Conservation (phyloP, 495 filamentous ascomycete genomes). For the Penicillium roqueforti region DNA sequence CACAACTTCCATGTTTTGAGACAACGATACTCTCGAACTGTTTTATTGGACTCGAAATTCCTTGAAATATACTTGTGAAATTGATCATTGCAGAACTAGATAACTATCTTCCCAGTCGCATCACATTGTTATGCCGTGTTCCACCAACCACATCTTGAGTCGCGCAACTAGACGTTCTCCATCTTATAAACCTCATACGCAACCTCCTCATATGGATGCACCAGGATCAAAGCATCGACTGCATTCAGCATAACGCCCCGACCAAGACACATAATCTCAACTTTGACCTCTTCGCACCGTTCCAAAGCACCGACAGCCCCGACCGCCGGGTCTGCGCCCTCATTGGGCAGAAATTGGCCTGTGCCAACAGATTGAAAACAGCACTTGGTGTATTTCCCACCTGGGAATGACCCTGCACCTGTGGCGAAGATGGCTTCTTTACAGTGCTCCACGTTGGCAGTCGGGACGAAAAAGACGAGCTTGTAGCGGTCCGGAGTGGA, state of each 20-base stretch:
- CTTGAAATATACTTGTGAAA: neutral
- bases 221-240: constrained; percentile 45
- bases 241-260: constrained; percentile 43
- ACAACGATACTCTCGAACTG: neutral
- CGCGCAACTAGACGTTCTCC: constrained; percentile 56
- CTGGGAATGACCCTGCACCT: constrained; percentile 43
- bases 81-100: neutral
- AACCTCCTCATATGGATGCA: constrained; percentile 76
- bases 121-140: neutral
- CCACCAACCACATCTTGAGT: neutral
- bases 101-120: neutral
- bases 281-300: constrained; percentile 48
- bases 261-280: constrained; percentile 52
- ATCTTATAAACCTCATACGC: constrained; percentile 71
- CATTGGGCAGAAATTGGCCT: constrained; percentile 40
- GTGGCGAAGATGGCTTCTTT: constrained; percentile 46
- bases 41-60: neutral
- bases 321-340: constrained; percentile 39
- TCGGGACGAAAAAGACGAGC: constrained; percentile 47
- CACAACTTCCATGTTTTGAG: neutral
- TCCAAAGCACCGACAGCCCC: constrained; percentile 40
- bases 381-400: constrained; percentile 39
- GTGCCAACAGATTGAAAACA: constrained; percentile 40
- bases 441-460: constrained; percentile 35
- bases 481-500: constrained; percentile 40